Evolutionary conservation across 257 asterid genomes (phyloP), one percentile per base, ranked within the genome.

Genomic region (Solanum verrucosum): DNA sequence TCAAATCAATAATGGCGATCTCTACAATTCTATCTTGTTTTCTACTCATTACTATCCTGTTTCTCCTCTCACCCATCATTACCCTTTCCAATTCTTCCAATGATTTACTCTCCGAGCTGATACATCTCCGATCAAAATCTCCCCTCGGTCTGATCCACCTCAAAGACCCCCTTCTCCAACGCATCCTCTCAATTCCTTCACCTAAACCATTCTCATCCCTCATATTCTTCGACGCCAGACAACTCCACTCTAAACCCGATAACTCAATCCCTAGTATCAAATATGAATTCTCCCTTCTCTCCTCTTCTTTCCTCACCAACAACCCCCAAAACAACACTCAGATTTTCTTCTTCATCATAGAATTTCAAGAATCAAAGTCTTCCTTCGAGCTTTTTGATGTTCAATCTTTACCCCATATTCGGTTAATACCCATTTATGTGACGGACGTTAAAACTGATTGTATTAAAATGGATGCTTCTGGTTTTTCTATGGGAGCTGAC

Each of bases 371-470:
- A 87, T 95, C 99, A 0, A 96, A 94, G 86, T 77, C 95, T 71
- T 90, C 98, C 0, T 97, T 96, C 87, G 88, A 88, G 40, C 93
- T 87, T 12, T 96, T 96, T 68, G 93, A 92, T 0, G 94, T 97
- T 85, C 94, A 94, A 42, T 84, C 99, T 0, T 91, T 97, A 27
- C 99, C 99, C 46, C 98, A 96, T 88, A 91, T 97, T 59, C 98
- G 96, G 73, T 93, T 96, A 8, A 73, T 96, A 33, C 98, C 99
- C 18, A 88, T 92, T 70, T 31, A 92, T 6, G 98, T 97, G 42
- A 68, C 81, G 15, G 96, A 96, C 65, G 82, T 91, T 49, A 94
- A 92, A 74, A 84, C 90, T 1, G 98, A 94, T 9, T 90, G 98
- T 1, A 37, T 94, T 84, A 93, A 90, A 83, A 97, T 97, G 99